phyloP scores from a whole-genome alignment of 345 rosid species.

The Erucastrum elatum region DNA sequence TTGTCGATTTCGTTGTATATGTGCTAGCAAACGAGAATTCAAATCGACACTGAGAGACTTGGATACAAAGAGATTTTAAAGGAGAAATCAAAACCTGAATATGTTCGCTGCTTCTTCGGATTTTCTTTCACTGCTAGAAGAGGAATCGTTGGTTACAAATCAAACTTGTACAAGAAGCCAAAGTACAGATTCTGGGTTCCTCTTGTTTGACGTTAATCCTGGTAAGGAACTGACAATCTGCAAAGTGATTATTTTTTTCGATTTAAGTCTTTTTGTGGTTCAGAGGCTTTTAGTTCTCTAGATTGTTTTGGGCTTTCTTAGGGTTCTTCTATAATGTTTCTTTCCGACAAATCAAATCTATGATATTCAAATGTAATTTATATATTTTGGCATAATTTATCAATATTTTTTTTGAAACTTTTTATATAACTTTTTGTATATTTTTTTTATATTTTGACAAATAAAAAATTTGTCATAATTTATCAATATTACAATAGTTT shows the following conservation, averaged over 20 bases:
- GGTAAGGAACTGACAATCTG: not conserved
- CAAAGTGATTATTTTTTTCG: too few relatives aligned
- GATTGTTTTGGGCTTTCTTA: conserved; percentile 5
- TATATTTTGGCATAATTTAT: too few relatives aligned
- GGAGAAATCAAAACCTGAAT: conserved; percentile 16
- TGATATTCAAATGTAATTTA: too few relatives aligned
- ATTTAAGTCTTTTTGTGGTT: too few relatives aligned
- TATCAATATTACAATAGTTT: too few relatives aligned
- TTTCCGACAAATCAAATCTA: too few relatives aligned
- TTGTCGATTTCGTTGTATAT: not conserved
- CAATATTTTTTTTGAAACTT: too few relatives aligned
- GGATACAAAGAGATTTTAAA: not conserved
- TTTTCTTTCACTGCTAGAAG: conserved; percentile 5
- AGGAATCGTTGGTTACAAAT: not conserved
- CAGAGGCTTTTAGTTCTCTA: not conserved
- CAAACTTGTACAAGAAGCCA: not conserved
- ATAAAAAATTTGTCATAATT: too few relatives aligned
- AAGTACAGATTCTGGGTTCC: not conserved
- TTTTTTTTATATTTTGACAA: too few relatives aligned
- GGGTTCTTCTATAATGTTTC: too few relatives aligned
- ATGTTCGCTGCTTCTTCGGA: conserved; percentile 12
- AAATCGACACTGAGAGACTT: not conserved
- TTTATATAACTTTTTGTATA: too few relatives aligned
- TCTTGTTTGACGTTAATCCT: not conserved
- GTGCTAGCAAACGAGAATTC: not conserved